Evolutionary conservation across 2,329 filamentous ascomycete genomes (phyloP).

Genomic region (Nothomitra cinnamomea): DNA sequence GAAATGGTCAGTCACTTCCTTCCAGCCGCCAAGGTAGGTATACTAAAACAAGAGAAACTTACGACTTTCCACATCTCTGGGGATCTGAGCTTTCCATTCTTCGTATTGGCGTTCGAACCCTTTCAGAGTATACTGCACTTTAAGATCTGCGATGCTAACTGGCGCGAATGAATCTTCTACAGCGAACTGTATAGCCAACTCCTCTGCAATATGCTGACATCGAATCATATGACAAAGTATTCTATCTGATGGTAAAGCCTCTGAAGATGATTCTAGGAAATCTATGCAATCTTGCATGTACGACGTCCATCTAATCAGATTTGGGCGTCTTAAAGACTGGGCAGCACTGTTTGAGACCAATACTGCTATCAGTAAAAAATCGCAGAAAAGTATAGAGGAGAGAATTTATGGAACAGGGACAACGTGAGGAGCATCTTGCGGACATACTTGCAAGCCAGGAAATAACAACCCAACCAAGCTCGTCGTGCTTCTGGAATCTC

Average conservation of each 20-base stretch:
- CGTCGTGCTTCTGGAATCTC: constrained; percentile 39
- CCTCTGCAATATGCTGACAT: constrained; percentile 47
- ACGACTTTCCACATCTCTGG: constrained; percentile 37
- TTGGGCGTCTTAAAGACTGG: constrained; percentile 43
- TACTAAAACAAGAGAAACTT: constrained; percentile 19
- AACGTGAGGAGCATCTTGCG: not conserved
- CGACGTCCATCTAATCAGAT: constrained; percentile 39
- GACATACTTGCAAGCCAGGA: constrained; percentile 36
- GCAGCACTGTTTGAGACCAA: constrained; percentile 32
- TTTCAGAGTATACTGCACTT: constrained; percentile 46
- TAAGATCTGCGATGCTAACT: constrained; percentile 39
- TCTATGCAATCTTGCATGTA: constrained; percentile 45
- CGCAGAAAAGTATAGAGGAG: not conserved
- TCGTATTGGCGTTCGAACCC: constrained; percentile 48
- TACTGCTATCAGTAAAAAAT: not conserved
- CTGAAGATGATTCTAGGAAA: constrained; percentile 34
- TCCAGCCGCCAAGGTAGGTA: not conserved
- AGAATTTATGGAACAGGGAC: not conserved
- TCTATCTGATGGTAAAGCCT: constrained; percentile 38
- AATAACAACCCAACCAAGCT: constrained; percentile 44
- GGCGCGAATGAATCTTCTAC: constrained; percentile 44
- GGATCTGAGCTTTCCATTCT: constrained; percentile 38
- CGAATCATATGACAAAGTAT: constrained; percentile 42
- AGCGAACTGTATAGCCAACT: constrained; percentile 47
- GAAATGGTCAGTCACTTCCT: not conserved